These are phyloP conservation scores for Metschnikowia drakensbergensis DNA, from an alignment of 805 yeast species.

Conservation along the genomic window DNA sequence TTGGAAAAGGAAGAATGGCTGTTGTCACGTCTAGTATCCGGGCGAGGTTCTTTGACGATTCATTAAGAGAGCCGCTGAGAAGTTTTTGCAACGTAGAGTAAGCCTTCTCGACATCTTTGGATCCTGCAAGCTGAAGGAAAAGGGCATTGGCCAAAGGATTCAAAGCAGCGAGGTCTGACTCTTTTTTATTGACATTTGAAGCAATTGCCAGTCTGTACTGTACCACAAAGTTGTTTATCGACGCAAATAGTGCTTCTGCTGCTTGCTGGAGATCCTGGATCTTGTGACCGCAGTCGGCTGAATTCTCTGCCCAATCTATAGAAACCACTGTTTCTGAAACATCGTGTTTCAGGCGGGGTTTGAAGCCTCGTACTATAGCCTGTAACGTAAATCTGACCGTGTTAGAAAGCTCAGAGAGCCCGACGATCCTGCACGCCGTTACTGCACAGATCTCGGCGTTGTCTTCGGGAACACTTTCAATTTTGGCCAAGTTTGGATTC, in stretches of 20 bases:
- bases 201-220: slow-evolving; percentile 35
- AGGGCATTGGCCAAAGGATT: slow-evolving; percentile 60
- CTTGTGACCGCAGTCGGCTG: slow-evolving; percentile 14
- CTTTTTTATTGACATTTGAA: slow-evolving; percentile 9
- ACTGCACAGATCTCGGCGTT: slow-evolving; percentile 16
- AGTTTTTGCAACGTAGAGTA: slow-evolving; percentile 39
- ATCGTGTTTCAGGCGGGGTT: slow-evolving; percentile 3
- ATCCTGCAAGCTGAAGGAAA: slow-evolving; percentile 50
- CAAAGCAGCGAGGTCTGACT: slow-evolving; percentile 40
- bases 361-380: slow-evolving; percentile 45
- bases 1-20: slow-evolving; percentile 51
- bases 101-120: slow-evolving; percentile 44
- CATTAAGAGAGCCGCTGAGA: neutral
- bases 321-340: slow-evolving; percentile 26
- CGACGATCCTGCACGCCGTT: slow-evolving; percentile 47
- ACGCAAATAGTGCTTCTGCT: slow-evolving; percentile 25
- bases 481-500: slow-evolving; percentile 29
- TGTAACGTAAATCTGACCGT: slow-evolving; percentile 45
- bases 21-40: slow-evolving; percentile 44
- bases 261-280: slow-evolving; percentile 19
- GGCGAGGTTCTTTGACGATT: slow-evolving; percentile 17
- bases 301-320: slow-evolving; percentile 22
- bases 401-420: slow-evolving; percentile 42
- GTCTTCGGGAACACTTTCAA: slow-evolving; percentile 18
- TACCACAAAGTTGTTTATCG: slow-evolving; percentile 38